Conservation (phyloP, 257 asterid species). For the Solanum neorickii region DNA sequence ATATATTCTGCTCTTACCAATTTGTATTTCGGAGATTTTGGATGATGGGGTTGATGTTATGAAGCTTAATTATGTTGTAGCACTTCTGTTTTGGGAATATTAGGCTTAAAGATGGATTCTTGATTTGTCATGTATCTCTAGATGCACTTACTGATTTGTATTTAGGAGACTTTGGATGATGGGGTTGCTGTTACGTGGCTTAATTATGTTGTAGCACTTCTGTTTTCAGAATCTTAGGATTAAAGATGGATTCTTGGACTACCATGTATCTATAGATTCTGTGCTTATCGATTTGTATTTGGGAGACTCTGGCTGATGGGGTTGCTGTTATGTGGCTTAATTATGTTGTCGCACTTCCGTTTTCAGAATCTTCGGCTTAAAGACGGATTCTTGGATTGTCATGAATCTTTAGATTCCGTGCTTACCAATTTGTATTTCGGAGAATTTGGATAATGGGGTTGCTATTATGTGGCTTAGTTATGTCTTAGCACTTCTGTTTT, state of each 20-base stretch:
- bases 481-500: neutral
- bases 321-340: neutral
- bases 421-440: neutral
- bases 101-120: neutral
- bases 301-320: neutral
- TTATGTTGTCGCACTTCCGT: neutral
- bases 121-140: neutral
- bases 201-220: neutral
- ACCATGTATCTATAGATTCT: neutral
- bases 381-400: neutral
- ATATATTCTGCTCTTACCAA: neutral
- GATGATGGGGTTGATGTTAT: neutral
- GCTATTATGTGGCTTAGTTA: neutral
- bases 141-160: neutral
- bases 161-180: neutral
- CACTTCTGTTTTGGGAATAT: neutral
- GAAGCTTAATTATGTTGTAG: neutral
- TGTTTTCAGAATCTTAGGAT: neutral
- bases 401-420: neutral
- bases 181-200: neutral
- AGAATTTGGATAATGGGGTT: neutral
- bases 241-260: neutral
- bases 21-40: neutral
- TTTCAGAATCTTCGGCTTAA: neutral
- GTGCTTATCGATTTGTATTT: neutral